Base-by-base conservation (phyloP, 371 early-diverging fungal species). In the Dinochytrium kinnereticum region DNA sequence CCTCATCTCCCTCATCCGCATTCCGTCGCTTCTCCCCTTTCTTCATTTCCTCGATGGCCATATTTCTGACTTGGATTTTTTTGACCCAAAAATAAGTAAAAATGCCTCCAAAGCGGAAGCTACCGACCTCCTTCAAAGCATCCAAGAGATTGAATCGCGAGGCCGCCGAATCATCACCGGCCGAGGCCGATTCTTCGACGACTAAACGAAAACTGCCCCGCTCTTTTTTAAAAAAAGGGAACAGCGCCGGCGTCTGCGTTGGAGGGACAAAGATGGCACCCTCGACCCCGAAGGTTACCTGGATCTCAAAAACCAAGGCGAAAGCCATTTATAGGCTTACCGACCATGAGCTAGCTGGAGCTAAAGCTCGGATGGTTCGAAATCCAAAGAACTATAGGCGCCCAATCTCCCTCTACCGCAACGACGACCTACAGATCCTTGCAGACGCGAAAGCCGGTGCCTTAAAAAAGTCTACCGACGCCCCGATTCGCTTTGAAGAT, bases 231-330 rank as follows among this genome's bases (percentile, higher is more conserved):
- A 53, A 53, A 44, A 44, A 7, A 19, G 44, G 7, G 13, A 13
- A 19, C 13, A 44, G 44, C 44, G 19, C 44, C n/a, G n/a, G n/a
- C n/a, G n/a, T n/a, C n/a, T n/a, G n/a, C n/a, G n/a, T n/a, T n/a
- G n/a, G n/a, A n/a, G n/a, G n/a, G n/a, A n/a, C n/a, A n/a, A n/a
- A n/a, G n/a, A n/a, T n/a, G n/a, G n/a, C n/a, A n/a, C n/a, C 24
- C 57, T 15, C 57, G 24, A 55, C 57, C 7, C 17, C 57, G 57
- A 55, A 55, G 26, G 21, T 30, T 7, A 24, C 61, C 3, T 61
- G 61, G 61, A 17, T 61, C 5, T 61, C 61, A 31, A 61, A 61
- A 61, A 61, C 61, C 5, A 61, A 28, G 30, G 61, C 61, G 26
- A 61, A 33, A 26, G 36, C 34, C 10, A 7, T 17, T 3, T 61